A percentile compares a stretch with the other conserved stretches of the same genome.
Conservation (phyloP, 768 basidiomycete species). For the Termitomyces sp. region DNA sequence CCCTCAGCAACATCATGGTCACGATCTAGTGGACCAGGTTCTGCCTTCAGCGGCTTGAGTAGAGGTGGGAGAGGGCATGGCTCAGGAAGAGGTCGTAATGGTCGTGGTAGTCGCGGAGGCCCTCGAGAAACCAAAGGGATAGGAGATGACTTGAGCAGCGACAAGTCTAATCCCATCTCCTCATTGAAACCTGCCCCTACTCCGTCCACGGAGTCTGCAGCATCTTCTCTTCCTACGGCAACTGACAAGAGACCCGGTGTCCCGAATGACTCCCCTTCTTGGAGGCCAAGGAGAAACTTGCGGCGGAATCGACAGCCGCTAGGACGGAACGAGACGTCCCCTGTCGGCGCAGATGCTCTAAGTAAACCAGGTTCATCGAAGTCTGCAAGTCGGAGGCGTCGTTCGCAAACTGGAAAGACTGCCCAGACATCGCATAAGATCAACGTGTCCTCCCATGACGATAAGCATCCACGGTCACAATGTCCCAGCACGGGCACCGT, state of each 20-base stretch:
- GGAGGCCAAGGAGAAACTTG: conserved; percentile 25
- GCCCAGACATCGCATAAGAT: conserved; percentile 22
- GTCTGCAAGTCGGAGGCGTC: conserved; percentile 42
- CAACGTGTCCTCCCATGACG: conserved; percentile 25
- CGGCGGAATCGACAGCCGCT: conserved; percentile 14
- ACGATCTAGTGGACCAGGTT: conserved; percentile 38
- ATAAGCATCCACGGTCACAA: conserved; percentile 24
- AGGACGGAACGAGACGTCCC: conserved; percentile 3
- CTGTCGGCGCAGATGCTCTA: conserved; percentile 15
- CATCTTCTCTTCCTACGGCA: conserved; percentile 9
- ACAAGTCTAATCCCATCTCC: conserved; percentile 11
- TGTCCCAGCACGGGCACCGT: neutral
- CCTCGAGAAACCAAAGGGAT: conserved; percentile 15
- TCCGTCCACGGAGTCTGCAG: conserved; percentile 15
- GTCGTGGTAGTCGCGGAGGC: conserved; percentile 24
- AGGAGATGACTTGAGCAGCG: conserved; percentile 15
- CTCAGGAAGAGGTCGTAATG: conserved; percentile 23
- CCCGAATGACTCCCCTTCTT: conserved; percentile 14
- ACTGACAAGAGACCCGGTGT: conserved; percentile 16
- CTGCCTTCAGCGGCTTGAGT: conserved; percentile 40
- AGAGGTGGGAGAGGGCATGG: conserved; percentile 27
- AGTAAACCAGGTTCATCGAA: conserved; percentile 27
- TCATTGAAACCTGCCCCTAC: conserved; percentile 12
- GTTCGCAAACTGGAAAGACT: conserved; percentile 35
- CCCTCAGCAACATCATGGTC: conserved; percentile 34